These are phyloP conservation scores for Diplosphaera chodatii DNA, from an alignment of 139 green algal genomes.

Conservation along the genomic window DNA sequence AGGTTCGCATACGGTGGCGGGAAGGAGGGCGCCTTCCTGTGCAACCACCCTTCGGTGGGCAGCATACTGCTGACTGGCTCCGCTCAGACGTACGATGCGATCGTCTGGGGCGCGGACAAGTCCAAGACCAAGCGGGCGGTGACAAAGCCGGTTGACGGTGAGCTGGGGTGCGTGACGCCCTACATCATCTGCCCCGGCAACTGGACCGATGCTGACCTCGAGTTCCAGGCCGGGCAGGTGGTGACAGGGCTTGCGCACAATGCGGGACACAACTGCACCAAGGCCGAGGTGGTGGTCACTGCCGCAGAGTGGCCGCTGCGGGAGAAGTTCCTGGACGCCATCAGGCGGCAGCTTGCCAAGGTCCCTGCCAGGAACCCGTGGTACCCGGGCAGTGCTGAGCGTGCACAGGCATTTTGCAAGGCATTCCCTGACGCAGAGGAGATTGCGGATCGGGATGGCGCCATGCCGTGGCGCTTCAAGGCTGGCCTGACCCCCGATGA, in stretches of 20 bases:
- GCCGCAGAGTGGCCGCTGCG: conserved; percentile 59
- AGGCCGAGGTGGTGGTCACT: conserved; percentile 69
- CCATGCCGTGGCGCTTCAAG: conserved; percentile 36
- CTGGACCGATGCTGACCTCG: conserved; percentile 57
- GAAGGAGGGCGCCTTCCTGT: conserved; percentile 48
- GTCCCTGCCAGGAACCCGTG: conserved; percentile 36
- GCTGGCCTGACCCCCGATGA: conserved; percentile 30
- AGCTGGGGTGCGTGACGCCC: conserved; percentile 82
- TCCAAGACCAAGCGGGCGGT: conserved; percentile 18
- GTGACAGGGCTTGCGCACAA: conserved; percentile 59
- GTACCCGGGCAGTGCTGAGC: conserved; percentile 46
- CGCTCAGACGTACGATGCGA: conserved; percentile 66
- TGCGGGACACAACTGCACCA: conserved; percentile 72
- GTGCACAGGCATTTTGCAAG: conserved; percentile 21
- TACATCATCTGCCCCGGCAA: conserved; percentile 72
- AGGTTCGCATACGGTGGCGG: conserved; percentile 67
- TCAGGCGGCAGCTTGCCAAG: conserved; percentile 21
- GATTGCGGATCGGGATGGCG: conserved; percentile 22
- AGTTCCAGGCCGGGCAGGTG: conserved; percentile 60
- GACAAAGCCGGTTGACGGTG: conserved; percentile 51
- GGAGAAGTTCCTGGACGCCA: conserved; percentile 46
- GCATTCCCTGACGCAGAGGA: conserved; percentile 29
- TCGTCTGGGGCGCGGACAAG: conserved; percentile 54
- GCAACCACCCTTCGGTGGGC: conserved; percentile 24
- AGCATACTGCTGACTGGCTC: conserved; percentile 77